phyloP scores from a whole-genome alignment of 2,329 filamentous ascomycete genomes.

The Thelonectria rubi region DNA sequence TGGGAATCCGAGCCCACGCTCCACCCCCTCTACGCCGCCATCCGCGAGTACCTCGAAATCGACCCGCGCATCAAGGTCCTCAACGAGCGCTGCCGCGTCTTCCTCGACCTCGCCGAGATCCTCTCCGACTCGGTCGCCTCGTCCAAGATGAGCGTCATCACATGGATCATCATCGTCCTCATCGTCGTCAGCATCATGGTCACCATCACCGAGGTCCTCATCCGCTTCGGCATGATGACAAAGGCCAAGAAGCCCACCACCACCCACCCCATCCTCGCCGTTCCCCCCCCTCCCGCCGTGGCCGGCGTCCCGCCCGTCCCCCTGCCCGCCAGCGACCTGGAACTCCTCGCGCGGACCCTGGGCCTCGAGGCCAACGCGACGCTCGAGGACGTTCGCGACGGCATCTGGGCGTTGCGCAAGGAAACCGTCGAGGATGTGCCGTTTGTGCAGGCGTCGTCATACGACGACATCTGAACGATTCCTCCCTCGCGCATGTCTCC shows the following conservation, averaged over 20 bases:
- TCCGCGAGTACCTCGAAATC: slow-evolving; percentile 97
- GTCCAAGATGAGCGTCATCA: slow-evolving; percentile 94
- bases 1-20: slow-evolving; percentile 97
- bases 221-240: slow-evolving; percentile 80
- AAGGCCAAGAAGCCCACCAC: slow-evolving; percentile 35
- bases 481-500: neutral
- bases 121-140: slow-evolving; percentile 91
- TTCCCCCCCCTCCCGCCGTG: slow-evolving; percentile 30
- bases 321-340: slow-evolving; percentile 45
- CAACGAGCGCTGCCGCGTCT: slow-evolving; percentile 95
- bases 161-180: slow-evolving; percentile 97
- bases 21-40: slow-evolving; percentile 91
- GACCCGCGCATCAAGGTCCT: slow-evolving; percentile 95
- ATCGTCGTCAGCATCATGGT: slow-evolving; percentile 92
- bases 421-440: slow-evolving; percentile 22
- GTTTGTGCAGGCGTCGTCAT: slow-evolving; percentile 21
- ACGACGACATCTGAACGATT: slow-evolving; percentile 29
- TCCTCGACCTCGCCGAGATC: slow-evolving; percentile 95
- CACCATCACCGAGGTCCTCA: slow-evolving; percentile 86
- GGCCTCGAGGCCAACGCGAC: slow-evolving; percentile 48
- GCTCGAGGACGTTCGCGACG: slow-evolving; percentile 47
- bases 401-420: slow-evolving; percentile 45
- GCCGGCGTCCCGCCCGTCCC: slow-evolving; percentile 15
- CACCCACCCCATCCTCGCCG: slow-evolving; percentile 22
- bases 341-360: slow-evolving; percentile 47